Percentiles rank a stretch among this genome's conserved stretches.
Conservation (phyloP, 805 yeast species). For the Maudiozyma barnettii region DNA sequence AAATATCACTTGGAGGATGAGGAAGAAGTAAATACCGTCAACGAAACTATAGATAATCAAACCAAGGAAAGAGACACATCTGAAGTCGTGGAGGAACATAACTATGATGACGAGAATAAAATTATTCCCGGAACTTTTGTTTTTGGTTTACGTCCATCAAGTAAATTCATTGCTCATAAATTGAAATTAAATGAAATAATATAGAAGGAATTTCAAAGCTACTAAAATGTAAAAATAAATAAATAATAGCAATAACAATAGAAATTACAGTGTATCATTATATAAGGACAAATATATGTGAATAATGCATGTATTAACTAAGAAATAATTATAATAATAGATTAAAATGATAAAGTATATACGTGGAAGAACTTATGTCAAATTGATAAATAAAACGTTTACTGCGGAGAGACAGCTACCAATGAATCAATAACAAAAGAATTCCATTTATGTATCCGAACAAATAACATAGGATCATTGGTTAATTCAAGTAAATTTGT, state of each 20-base stretch:
- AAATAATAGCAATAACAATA: not conserved
- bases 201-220: not conserved
- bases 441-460: constrained; percentile 54
- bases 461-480: constrained; percentile 45
- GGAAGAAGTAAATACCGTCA: constrained; percentile 1
- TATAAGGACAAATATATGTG: not conserved
- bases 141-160: constrained; percentile 48
- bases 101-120: constrained; percentile 16
- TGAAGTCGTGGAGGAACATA: constrained; percentile 9
- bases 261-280: no score
- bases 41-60: not conserved
- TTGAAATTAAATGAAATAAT: constrained; percentile 4
- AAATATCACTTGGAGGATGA: constrained; percentile 1
- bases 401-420: not conserved
- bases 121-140: constrained; percentile 19
- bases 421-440: constrained; percentile 33
- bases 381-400: no score
- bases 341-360: no score
- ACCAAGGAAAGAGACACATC: constrained; percentile 4
- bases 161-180: constrained; percentile 62
- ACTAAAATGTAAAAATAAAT: not conserved
- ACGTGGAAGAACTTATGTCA: not conserved
- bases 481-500: constrained; percentile 45
- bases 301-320: not conserved
- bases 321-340: no score